Conservation (phyloP, 1,284 basidiomycete genomes). For the Trichosporon sp. region DNA sequence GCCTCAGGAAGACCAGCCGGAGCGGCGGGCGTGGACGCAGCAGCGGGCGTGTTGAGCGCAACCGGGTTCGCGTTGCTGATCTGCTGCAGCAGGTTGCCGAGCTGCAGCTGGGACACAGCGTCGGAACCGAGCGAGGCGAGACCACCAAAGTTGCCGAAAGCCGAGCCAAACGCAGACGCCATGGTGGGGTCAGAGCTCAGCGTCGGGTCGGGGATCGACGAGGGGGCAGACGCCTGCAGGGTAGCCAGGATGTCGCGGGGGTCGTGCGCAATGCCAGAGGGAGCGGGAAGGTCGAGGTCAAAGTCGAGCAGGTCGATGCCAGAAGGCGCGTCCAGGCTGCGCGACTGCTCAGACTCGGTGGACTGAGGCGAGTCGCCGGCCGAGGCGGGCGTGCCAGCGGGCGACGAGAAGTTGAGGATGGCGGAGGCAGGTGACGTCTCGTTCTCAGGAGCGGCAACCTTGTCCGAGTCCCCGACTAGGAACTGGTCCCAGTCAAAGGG, state of each 20-base stretch:
- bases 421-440: slow-evolving; percentile 11
- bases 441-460: slow-evolving; percentile 5
- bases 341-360: slow-evolving; percentile 37
- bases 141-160: slow-evolving; percentile 25
- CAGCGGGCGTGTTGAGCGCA: slow-evolving; percentile 3
- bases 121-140: slow-evolving; percentile 25
- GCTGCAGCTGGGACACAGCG: slow-evolving; percentile 25
- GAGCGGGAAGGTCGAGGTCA: slow-evolving; percentile 26
- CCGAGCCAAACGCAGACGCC: slow-evolving; percentile 24
- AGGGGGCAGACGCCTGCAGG: neutral
- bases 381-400: slow-evolving; percentile 13
- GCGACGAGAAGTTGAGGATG: slow-evolving; percentile 8
- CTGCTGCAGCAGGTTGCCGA: slow-evolving; percentile 23
- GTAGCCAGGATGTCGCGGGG: slow-evolving; percentile 24
- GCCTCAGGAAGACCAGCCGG: slow-evolving; percentile 11
- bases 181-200: slow-evolving; percentile 25
- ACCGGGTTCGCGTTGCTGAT: slow-evolving; percentile 3
- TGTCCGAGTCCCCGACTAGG: slow-evolving; percentile 26
- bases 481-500: slow-evolving; percentile 32
- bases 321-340: slow-evolving; percentile 26
- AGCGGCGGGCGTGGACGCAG: slow-evolving; percentile 6
- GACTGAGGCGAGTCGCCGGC: slow-evolving; percentile 18
- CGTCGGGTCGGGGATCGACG: slow-evolving; percentile 15
- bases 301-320: slow-evolving; percentile 14
- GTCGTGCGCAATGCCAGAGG: slow-evolving; percentile 28